These are phyloP conservation scores for Ceratocystis cubensis DNA, from an alignment of 2,329 filamentous ascomycete genomes.

Conservation along the genomic window DNA sequence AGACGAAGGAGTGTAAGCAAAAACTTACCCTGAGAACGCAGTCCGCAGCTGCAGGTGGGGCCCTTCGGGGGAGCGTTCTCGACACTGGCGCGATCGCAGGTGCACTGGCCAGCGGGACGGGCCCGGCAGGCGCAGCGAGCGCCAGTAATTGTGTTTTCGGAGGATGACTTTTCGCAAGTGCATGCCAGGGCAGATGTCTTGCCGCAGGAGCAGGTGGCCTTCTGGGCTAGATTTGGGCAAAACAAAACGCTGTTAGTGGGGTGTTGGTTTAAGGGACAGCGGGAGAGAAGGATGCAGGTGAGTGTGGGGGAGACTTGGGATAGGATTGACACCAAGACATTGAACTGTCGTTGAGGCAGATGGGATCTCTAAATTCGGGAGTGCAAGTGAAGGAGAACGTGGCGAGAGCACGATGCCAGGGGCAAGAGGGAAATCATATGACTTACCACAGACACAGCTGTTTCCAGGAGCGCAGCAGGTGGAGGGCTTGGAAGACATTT, in stretches of 20 bases:
- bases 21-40: slow-evolving; percentile 53
- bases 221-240: slow-evolving; percentile 35
- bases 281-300: slow-evolving; percentile 11
- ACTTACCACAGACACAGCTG: slow-evolving; percentile 46
- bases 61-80: slow-evolving; percentile 56
- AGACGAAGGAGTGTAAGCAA: neutral
- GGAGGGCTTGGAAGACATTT: slow-evolving; percentile 25
- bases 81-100: slow-evolving; percentile 55
- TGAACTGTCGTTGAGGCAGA: neutral
- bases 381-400: neutral
- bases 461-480: slow-evolving; percentile 47
- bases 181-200: slow-evolving; percentile 78
- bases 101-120: slow-evolving; percentile 68
- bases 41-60: slow-evolving; percentile 62
- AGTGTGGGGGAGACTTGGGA: neutral
- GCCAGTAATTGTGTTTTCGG: slow-evolving; percentile 62
- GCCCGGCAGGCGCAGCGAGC: slow-evolving; percentile 74
- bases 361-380: neutral
- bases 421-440: slow-evolving; percentile 7
- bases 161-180: slow-evolving; percentile 62
- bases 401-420: neutral
- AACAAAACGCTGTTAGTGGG: slow-evolving; percentile 11
- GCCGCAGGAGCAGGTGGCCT: slow-evolving; percentile 76
- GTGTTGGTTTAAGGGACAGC: neutral
- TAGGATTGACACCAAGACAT: neutral